Evolutionary conservation across 1,139 yeast genomes (phyloP).

Genomic region (Hanseniaspora sp.): DNA sequence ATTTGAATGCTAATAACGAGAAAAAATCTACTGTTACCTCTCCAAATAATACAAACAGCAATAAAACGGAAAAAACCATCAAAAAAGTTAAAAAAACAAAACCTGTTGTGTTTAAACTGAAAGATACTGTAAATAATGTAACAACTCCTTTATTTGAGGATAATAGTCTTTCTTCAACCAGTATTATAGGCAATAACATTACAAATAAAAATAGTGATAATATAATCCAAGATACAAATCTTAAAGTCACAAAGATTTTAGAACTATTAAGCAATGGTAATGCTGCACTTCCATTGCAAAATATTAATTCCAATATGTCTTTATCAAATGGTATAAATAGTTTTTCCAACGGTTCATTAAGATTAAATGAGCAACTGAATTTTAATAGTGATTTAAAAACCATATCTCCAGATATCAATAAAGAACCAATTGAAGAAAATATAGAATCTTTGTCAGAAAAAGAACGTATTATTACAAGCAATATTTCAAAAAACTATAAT

Average conservation of each 20-base stretch:
- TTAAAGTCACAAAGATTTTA: conserved; percentile 10
- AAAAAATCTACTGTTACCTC: not conserved
- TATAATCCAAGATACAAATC: conserved; percentile 11
- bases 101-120: conserved; percentile 1
- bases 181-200: not conserved
- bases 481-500: not conserved
- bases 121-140: conserved; percentile 6
- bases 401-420: not conserved
- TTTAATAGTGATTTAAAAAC: not conserved
- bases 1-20: not conserved
- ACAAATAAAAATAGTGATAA: not conserved
- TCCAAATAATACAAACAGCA: not conserved
- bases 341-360: not conserved
- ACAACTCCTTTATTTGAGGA: conserved; percentile 1
- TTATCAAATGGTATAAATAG: not conserved
- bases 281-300: not conserved
- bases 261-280: not conserved
- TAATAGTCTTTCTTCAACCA: not conserved
- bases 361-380: not conserved
- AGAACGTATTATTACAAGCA: not conserved
- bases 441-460: no score
- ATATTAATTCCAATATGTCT: not conserved
- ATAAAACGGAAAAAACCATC: not conserved
- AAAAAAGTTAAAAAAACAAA: not conserved
- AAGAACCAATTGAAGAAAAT: not conserved